Evolutionary conservation across 1,284 basidiomycete species (phyloP).

Genomic region (Puccinia triticina): DNA sequence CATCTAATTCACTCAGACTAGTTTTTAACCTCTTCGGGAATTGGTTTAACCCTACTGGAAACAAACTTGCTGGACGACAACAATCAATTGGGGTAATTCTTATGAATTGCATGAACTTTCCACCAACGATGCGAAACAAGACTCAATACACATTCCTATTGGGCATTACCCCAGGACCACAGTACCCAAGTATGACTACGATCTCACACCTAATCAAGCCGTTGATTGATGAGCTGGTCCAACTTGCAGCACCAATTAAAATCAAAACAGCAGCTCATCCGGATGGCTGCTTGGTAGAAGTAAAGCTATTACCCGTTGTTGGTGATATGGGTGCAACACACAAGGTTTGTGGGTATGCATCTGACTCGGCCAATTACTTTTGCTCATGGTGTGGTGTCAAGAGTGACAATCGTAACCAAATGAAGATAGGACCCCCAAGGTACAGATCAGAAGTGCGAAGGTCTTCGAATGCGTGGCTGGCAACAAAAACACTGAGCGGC

Average conservation of each 20-base stretch:
- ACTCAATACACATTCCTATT: slow-evolving; percentile 6
- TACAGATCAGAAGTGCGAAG: not conserved
- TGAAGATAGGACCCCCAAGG: not conserved
- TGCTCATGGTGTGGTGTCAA: slow-evolving; percentile 23
- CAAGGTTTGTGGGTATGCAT: slow-evolving; percentile 22
- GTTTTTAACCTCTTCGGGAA: not conserved
- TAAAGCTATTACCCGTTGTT: slow-evolving; percentile 9
- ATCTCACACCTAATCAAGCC: slow-evolving; percentile 20
- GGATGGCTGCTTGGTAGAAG: not conserved
- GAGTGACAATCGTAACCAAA: not conserved
- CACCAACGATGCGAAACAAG: not conserved
- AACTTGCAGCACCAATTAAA: not conserved
- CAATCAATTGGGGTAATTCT: slow-evolving; percentile 16
- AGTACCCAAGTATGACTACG: slow-evolving; percentile 8
- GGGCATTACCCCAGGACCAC: slow-evolving; percentile 28
- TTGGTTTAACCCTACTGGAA: not conserved
- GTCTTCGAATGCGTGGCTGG: not conserved
- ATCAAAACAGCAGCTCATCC: not conserved
- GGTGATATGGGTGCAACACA: slow-evolving; percentile 28
- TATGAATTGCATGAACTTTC: slow-evolving; percentile 25
- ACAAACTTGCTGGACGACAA: slow-evolving; percentile 27
- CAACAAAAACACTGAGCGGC: not conserved
- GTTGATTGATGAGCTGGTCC: slow-evolving; percentile 14
- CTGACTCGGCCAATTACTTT: slow-evolving; percentile 19
- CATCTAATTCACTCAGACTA: not conserved